Evolutionary conservation across 2,329 filamentous ascomycete genomes (phyloP), one percentile per base, ranked within the genome.

Genomic region (Xylariaceae sp.): DNA sequence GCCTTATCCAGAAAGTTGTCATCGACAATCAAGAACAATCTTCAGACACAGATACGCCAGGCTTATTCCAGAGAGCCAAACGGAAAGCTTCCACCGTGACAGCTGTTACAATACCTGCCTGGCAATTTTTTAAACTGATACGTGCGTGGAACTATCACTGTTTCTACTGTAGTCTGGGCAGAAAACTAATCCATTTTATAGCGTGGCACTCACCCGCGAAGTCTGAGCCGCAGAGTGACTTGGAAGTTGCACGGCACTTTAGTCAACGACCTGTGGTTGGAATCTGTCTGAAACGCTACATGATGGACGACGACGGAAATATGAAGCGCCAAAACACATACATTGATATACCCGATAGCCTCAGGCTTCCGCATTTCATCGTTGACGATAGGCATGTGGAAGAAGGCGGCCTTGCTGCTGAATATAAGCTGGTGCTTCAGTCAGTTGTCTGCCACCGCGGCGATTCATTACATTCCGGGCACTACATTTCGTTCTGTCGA

Each of bases 61-160:
- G 68, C 11, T 65, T 78, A 32, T 68, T 76, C 41, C 72, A 74
- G 58, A 73, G 74, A 69, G 68, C 72, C 62, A 70, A 74, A 64
- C 70, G 68, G 62, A 68, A 77, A 67, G 70, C 75, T 62, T 80
- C 79, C 1, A 75, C 78, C 54, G 77, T 74, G 62, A 96, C 92
- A 67, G 91, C 95, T 64, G 88, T 97, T 11, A 86, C 92, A 55
- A 96, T 97, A 76, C 92, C 92, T 39, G 94, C 94, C 1, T 97
- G 91, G 91, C 92, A 96, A 66, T 96, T 97, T 67, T 97, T 96
- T 73, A 90, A 88, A 65, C 76, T 97, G 30, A 90, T 96, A 64
- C 91, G 88, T 91, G 75, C 73, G 87, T 78, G 64, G 2, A 31
- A 58, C 51, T 51, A 51, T 52, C 46, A 45, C 29, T 40, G n/a